Evolutionary conservation across 257 asterid genomes (phyloP).

Genomic region (Scutellaria minor): DNA sequence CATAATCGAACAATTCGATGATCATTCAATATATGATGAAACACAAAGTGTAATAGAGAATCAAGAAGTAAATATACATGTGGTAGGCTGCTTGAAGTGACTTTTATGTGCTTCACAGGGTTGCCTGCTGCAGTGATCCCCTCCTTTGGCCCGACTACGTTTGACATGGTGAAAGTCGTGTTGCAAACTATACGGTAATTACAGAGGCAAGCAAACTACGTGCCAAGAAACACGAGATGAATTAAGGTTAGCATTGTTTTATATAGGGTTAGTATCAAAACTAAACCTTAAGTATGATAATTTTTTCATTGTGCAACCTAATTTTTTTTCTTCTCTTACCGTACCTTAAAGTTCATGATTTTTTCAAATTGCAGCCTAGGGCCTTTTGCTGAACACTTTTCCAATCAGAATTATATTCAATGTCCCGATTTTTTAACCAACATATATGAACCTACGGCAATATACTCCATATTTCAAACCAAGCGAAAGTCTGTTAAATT

Average conservation of each 20-base stretch:
- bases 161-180: slow-evolving; percentile 76
- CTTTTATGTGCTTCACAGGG: slow-evolving; percentile 58
- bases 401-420: too few relatives aligned
- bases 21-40: neutral
- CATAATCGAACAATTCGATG: neutral
- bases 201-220: slow-evolving; percentile 60
- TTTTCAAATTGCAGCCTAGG: too few relatives aligned
- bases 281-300: too few relatives aligned
- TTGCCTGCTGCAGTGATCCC: slow-evolving; percentile 53
- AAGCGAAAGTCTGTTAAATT: too few relatives aligned
- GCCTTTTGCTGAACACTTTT: too few relatives aligned
- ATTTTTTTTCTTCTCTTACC: too few relatives aligned
- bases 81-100: slow-evolving; percentile 60
- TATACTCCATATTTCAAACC: too few relatives aligned
- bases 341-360: too few relatives aligned
- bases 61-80: slow-evolving; percentile 51
- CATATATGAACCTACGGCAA: too few relatives aligned
- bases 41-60: neutral
- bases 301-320: too few relatives aligned
- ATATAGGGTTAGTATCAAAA: too few relatives aligned
- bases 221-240: neutral
- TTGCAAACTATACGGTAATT: slow-evolving; percentile 68
- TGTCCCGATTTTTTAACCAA: too few relatives aligned
- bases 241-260: neutral
- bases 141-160: slow-evolving; percentile 70